phyloP scores from a whole-genome alignment of 495 filamentous ascomycete genomes.

The Aspergillus asperescens region DNA sequence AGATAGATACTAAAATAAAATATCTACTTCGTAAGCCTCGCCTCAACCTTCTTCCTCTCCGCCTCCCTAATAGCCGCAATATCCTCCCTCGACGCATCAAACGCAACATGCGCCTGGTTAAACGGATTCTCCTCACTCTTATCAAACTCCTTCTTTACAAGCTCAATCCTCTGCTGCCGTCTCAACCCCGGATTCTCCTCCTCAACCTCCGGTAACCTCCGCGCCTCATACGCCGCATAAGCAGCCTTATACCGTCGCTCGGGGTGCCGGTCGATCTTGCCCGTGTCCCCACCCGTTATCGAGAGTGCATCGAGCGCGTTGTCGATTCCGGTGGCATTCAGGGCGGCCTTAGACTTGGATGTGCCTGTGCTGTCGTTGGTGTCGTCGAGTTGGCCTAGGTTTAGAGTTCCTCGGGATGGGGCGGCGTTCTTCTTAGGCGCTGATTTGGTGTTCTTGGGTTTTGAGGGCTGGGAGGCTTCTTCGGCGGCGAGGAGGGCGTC shows the following conservation, averaged over 20 bases:
- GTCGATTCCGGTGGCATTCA: slow-evolving; percentile 83
- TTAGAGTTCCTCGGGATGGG: slow-evolving; percentile 43
- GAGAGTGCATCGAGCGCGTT: slow-evolving; percentile 81
- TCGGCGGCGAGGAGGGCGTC: slow-evolving; percentile 80
- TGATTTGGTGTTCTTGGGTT: slow-evolving; percentile 56
- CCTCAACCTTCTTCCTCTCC: slow-evolving; percentile 73
- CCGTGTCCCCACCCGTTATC: slow-evolving; percentile 48
- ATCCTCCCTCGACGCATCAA: slow-evolving; percentile 78
- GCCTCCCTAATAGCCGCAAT: slow-evolving; percentile 55
- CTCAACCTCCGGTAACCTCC: slow-evolving; percentile 79
- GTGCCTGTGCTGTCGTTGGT: slow-evolving; percentile 34
- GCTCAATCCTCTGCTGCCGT: slow-evolving; percentile 71
- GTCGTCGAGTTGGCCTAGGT: slow-evolving; percentile 64
- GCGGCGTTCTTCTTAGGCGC: slow-evolving; percentile 59
- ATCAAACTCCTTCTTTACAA: slow-evolving; percentile 82
- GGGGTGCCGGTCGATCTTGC: slow-evolving; percentile 79
- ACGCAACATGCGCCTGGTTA: slow-evolving; percentile 67
- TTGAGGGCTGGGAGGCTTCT: slow-evolving; percentile 58
- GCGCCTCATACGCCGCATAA: slow-evolving; percentile 78
- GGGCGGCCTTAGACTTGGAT: slow-evolving; percentile 44
- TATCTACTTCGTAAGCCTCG: slow-evolving; percentile 46
- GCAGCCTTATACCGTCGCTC: slow-evolving; percentile 83
- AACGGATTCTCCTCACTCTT: slow-evolving; percentile 91
- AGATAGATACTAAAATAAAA: too few relatives aligned
- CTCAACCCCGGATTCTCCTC: slow-evolving; percentile 72